A percentile compares a stretch with the other conserved stretches of the same genome.
phyloP scores from a whole-genome alignment of 2,329 filamentous ascomycete genomes.

The Arachnomyces sp. region DNA sequence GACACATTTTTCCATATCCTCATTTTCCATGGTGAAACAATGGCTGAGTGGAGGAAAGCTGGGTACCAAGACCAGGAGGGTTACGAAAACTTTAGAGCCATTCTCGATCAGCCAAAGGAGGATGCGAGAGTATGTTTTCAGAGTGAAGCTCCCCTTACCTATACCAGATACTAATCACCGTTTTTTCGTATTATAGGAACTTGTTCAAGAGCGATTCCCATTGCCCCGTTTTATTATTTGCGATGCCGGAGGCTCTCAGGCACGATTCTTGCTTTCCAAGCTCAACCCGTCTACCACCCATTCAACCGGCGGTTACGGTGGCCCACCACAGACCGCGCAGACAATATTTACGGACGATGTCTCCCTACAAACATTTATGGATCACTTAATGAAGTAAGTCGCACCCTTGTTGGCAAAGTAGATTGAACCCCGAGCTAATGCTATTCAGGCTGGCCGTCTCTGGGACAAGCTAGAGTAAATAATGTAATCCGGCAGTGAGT shows the following conservation, averaged over 20 bases:
- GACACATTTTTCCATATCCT: slow-evolving; percentile 99
- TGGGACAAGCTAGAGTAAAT: slow-evolving; percentile 39
- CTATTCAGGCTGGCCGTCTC: slow-evolving; percentile 41
- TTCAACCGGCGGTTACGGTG: slow-evolving; percentile 85
- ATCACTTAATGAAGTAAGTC: slow-evolving; percentile 95
- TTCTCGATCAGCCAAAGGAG: slow-evolving; percentile 91
- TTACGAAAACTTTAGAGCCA: slow-evolving; percentile 86
- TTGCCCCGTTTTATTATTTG: slow-evolving; percentile 97
- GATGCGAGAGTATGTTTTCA: slow-evolving; percentile 70
- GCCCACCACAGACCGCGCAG: slow-evolving; percentile 81
- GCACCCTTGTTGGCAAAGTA: neutral
- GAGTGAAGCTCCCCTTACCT: too few relatives aligned
- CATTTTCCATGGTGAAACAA: slow-evolving; percentile 97
- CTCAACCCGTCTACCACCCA: slow-evolving; percentile 97
- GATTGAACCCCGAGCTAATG: slow-evolving; percentile 17
- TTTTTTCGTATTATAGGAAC: slow-evolving; percentile 54
- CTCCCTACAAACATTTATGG: slow-evolving; percentile 97
- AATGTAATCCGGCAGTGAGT: slow-evolving; percentile 23
- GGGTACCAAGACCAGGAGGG: slow-evolving; percentile 97
- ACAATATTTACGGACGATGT: slow-evolving; percentile 99
- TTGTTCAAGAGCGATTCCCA: slow-evolving; percentile 97
- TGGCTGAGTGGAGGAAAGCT: slow-evolving; percentile 95
- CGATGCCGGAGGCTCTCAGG: slow-evolving; percentile 95
- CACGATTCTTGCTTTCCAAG: slow-evolving; percentile 92
- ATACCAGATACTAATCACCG: neutral